Evolutionary conservation across 768 basidiomycete genomes (phyloP), one percentile per base, ranked within the genome.

Genomic region (Tephrocybe sp.): DNA sequence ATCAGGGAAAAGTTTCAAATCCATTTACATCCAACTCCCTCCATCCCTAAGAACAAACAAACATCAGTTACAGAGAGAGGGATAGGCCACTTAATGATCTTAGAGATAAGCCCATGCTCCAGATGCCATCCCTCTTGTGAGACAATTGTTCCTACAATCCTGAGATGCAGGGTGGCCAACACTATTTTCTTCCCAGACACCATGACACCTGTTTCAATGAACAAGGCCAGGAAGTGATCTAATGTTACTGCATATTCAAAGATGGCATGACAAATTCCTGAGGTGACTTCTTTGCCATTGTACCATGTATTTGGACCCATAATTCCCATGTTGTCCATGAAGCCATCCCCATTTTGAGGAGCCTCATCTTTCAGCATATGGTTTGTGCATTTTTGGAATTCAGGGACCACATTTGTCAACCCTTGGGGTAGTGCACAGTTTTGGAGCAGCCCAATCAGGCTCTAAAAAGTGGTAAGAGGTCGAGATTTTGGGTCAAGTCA

Each of bases 401-500:
- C 66, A 0, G 62, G 62, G 0, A 64, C 55, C 0, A 62, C 55
- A 36, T 74, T 73, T 0, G 71, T 70, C 34, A 56, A 60, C 0
- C 72, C 75, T 60, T 68, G 67, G 0, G 67, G 66, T 0, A 75
- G 44, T 0, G 57, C 58, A 0, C 53, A 58, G 0, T 68, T 58
- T 1, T 61, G 54, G 0, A 59, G 26, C 0, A 64, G 51, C 0
- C 70, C 64, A 4, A 61, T 40, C 0, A 64, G 63, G 0, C 60
- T 63, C 43, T 62, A 55, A 49, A 72, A 75, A 0, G 63, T 68
- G 0, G 71, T 73, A 2, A 74, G 38, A 16, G 70, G 65, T 0
- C 63, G 39, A 0, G 64, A 75, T 0, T 50, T 44, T 4, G 46
- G 51, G 2, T 58, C 57, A 0, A 75, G 54, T 0, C 49, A 48